phyloP scores from a whole-genome alignment of 345 rosid species.

The Zanthoxylum bungeanum region DNA sequence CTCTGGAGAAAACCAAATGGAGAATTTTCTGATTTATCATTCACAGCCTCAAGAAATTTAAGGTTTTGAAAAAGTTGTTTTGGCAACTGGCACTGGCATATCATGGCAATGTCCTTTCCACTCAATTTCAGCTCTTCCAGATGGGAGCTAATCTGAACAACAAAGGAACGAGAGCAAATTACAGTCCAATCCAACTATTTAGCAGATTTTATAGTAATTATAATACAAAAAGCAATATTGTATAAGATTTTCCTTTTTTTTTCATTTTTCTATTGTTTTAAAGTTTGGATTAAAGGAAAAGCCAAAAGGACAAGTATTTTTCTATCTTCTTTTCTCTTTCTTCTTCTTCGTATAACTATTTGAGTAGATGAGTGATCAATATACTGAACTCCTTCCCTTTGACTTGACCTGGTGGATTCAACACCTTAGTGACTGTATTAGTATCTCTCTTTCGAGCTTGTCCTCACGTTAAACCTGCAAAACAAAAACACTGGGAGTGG shows the following conservation, averaged over 20 bases:
- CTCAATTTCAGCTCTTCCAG: slow-evolving; percentile 18
- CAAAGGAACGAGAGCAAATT: not conserved
- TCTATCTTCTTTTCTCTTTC: not conserved
- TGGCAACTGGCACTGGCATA: slow-evolving; percentile 13
- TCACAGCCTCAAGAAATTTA: not conserved
- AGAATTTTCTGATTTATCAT: not conserved
- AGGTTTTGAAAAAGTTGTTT: slow-evolving; percentile 19
- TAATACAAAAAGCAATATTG: not conserved
- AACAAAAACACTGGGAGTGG: too few species aligned
- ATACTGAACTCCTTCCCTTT: too few species aligned
- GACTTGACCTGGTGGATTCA: too few species aligned
- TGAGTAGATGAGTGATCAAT: not conserved
- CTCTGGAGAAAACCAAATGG: not conserved
- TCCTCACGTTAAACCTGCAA: too few species aligned
- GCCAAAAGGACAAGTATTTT: not conserved
- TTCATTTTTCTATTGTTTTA: not conserved
- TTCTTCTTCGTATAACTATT: not conserved
- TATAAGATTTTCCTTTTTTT: not conserved
- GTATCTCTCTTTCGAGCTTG: too few species aligned
- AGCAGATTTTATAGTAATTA: too few species aligned
- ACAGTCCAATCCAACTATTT: too few species aligned
- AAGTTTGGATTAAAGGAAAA: not conserved
- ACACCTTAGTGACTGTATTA: too few species aligned
- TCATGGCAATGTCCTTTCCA: slow-evolving; percentile 6
- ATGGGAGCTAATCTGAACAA: not conserved